Conservation (phyloP, 2,329 filamentous ascomycete species). For the Penicillium olsonii region DNA sequence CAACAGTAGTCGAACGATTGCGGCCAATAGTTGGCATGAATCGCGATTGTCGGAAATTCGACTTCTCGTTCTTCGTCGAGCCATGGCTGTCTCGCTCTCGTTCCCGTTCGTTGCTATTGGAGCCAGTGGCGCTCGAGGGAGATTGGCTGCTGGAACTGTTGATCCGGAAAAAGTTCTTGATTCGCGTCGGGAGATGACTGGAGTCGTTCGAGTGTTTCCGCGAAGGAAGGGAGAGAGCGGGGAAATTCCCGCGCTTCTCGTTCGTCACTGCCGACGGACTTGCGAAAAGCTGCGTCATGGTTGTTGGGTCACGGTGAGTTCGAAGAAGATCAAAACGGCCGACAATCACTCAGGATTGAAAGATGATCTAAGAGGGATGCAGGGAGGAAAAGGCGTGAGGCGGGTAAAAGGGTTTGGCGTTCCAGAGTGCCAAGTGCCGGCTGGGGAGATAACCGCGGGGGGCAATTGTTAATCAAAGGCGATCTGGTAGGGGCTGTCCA, state of each 20-base stretch:
- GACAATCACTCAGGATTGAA: slow-evolving; percentile 2
- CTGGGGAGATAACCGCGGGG: slow-evolving; percentile 21
- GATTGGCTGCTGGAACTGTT: slow-evolving; percentile 55
- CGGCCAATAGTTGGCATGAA: slow-evolving; percentile 87
- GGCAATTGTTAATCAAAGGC: slow-evolving; percentile 11
- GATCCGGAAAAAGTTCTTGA: slow-evolving; percentile 71
- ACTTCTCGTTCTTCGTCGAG: slow-evolving; percentile 63
- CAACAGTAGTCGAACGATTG: slow-evolving; percentile 85
- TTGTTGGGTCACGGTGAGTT: slow-evolving; percentile 12
- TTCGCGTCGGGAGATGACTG: slow-evolving; percentile 61
- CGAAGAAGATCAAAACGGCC: slow-evolving; percentile 1
- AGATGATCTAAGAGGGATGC: slow-evolving; percentile 9
- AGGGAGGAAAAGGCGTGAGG: slow-evolving; percentile 12
- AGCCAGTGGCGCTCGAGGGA: slow-evolving; percentile 36
- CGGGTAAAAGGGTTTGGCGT: slow-evolving; percentile 8
- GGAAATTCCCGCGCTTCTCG: slow-evolving; percentile 50
- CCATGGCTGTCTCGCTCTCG: slow-evolving; percentile 45
- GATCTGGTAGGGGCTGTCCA: slow-evolving; percentile 22
- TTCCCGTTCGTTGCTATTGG: slow-evolving; percentile 28
- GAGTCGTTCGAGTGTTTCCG: slow-evolving; percentile 48
- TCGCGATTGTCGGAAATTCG: slow-evolving; percentile 76
- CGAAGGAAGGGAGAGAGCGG: slow-evolving; percentile 46
- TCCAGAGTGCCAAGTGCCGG: slow-evolving; percentile 15
- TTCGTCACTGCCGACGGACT: slow-evolving; percentile 41
- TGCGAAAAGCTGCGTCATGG: slow-evolving; percentile 48